Base-by-base conservation (phyloP, 2,329 filamentous ascomycete genomes). In the Myriosclerotinia scirpicola region DNA sequence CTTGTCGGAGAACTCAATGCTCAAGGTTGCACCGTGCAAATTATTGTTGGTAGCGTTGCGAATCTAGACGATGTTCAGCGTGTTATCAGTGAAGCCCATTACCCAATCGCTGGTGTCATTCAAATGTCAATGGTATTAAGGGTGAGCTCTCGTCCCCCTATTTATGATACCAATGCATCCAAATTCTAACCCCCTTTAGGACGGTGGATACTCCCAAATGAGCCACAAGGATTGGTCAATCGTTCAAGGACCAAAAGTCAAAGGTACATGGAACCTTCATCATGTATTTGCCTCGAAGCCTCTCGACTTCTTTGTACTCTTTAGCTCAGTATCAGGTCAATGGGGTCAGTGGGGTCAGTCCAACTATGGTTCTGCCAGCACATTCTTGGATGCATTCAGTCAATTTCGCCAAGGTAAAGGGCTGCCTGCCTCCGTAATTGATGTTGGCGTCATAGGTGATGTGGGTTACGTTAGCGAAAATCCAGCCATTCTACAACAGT, bases 221-320 rank as follows among this genome's bases (percentile, higher is more conserved):
- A 38, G 17, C 17, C 34, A 54, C 20, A 38, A 22, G 3, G 53
- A 54, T 5, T 38, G 53, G 53, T 17, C 38, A 54, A 14, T 22
- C 20, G 34, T 38, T 38, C 30, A 38, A 22, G 30, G 17, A 12
- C 83, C 84, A 69, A 87, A 86, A 73, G 81, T 84, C 0, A 76
- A 80, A 8, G 84, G 82, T 7, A 82, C 81, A 2, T 83, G 81
- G 80, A 86, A 86, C 72, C 78, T 85, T 62, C 83, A 86, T 72
- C 76, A 68, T 30, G 11, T 9, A 3, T 17, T 56, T 22, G 58
- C 5, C 22, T 65, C 56, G 3, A 12, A 40, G 17, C n/a, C 53
- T 22, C 30, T 65, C 78, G 53, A 80, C 54, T 80, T 80, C 68
- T 80, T 80, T 69, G 68, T 80, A 38, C 65, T 78, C 30, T 68